These are phyloP conservation scores for Diutina neorugosa DNA, from an alignment of 1,139 yeast species.

Conservation along the genomic window DNA sequence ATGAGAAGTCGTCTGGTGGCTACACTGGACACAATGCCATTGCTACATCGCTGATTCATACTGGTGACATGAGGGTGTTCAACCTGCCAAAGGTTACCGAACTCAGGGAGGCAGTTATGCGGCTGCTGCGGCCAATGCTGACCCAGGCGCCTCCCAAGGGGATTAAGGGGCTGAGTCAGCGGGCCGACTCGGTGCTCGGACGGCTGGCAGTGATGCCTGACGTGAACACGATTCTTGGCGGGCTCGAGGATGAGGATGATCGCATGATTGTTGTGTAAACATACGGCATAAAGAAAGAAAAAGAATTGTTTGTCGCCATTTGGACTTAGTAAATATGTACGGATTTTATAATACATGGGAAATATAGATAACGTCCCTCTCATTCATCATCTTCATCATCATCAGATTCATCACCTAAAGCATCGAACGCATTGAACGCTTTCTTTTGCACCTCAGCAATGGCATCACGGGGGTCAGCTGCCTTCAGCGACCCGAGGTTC, in stretches of 20 bases:
- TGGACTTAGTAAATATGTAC: background rate
- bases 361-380: slow-evolving; percentile 5
- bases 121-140: slow-evolving; percentile 8
- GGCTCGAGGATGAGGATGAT: slow-evolving; percentile 27
- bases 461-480: slow-evolving; percentile 61
- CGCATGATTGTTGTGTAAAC: slow-evolving; percentile 19
- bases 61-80: background rate
- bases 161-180: background rate
- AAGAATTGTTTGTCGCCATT: background rate
- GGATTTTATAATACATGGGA: background rate
- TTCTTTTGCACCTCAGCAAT: slow-evolving; percentile 54
- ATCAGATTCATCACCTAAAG: slow-evolving; percentile 44
- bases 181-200: slow-evolving; percentile 18
- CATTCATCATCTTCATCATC: slow-evolving; percentile 30
- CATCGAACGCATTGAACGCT: slow-evolving; percentile 69
- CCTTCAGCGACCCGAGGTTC: slow-evolving; percentile 61
- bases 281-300: background rate
- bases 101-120: slow-evolving; percentile 6
- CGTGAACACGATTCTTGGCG: slow-evolving; percentile 24
- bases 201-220: slow-evolving; percentile 24
- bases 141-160: slow-evolving; percentile 6
- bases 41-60: background rate
- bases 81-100: slow-evolving; percentile 2
- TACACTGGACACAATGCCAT: background rate
- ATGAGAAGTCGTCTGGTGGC: background rate